phyloP scores from a whole-genome alignment of 257 asterid genomes.

The Plectranthus barbatus region DNA sequence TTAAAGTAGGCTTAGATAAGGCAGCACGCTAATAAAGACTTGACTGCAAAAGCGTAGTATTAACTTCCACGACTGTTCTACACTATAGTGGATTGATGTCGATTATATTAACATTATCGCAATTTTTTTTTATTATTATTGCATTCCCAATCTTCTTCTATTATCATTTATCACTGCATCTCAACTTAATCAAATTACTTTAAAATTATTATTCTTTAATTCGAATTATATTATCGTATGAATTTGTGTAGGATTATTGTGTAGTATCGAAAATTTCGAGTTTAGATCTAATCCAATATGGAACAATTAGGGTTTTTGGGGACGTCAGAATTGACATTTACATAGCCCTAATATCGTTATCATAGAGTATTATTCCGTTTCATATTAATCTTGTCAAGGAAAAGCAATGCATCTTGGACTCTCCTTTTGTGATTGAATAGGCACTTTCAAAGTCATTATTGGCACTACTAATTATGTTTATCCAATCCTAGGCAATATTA shows the following conservation, averaged over 20 bases:
- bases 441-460: conserved; percentile 17
- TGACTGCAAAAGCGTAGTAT: conserved; percentile 11
- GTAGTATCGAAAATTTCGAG: too few species aligned
- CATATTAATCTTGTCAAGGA: conserved; percentile 6
- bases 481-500: conserved; percentile 10
- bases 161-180: background rate
- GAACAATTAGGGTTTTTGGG: too few species aligned
- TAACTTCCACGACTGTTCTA: conserved; percentile 22
- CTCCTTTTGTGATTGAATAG: conserved; percentile 13
- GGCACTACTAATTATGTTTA: conserved; percentile 14
- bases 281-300: too few species aligned
- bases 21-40: conserved; percentile 28
- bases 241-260: too few species aligned
- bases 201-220: too few species aligned
- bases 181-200: background rate
- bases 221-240: too few species aligned
- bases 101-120: background rate
- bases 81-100: background rate
- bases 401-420: conserved; percentile 10
- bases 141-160: too few species aligned
- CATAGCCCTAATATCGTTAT: background rate
- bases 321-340: conserved; percentile 5
- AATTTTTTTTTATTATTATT: too few species aligned
- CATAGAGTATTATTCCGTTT: conserved; percentile 3
- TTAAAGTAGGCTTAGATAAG: background rate